Evolutionary conservation across 768 basidiomycete species (phyloP).

Genomic region (Trametopsis cervina): DNA sequence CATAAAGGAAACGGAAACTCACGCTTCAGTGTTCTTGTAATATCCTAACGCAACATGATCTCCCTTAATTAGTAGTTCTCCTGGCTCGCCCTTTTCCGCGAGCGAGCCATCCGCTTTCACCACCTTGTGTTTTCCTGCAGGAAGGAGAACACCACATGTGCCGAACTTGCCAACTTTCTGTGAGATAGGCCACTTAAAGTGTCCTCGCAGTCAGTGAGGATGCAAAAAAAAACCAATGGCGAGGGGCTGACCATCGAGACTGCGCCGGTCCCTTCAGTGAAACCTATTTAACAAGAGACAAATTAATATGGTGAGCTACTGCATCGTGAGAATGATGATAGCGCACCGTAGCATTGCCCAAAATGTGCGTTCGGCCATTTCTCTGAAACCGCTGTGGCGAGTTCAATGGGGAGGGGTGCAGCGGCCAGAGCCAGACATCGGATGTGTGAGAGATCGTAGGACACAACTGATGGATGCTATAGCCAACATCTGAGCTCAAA

Average conservation of each 20-base stretch:
- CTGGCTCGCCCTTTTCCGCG: conserved; percentile 34
- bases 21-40: conserved; percentile 10
- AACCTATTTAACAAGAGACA: too few relatives aligned
- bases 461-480: conserved; percentile 25
- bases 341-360: conserved; percentile 61
- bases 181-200: neutral
- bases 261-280: conserved; percentile 60
- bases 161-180: conserved; percentile 15
- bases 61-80: conserved; percentile 39
- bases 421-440: conserved; percentile 26
- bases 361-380: conserved; percentile 49
- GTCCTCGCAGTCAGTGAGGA: neutral
- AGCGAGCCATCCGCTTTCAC: conserved; percentile 38
- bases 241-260: conserved; percentile 38
- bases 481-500: conserved; percentile 19
- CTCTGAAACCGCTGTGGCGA: conserved; percentile 34
- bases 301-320: too few relatives aligned
- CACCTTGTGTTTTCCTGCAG: conserved; percentile 35
- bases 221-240: neutral
- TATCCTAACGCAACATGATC: conserved; percentile 34
- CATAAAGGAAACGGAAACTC: too few relatives aligned
- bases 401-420: conserved; percentile 28
- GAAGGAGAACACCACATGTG: conserved; percentile 34
- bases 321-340: too few relatives aligned
- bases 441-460: conserved; percentile 24